These are phyloP conservation scores for Scedosporium dehoogii DNA, from an alignment of 2,329 filamentous ascomycete genomes.

Conservation along the genomic window DNA sequence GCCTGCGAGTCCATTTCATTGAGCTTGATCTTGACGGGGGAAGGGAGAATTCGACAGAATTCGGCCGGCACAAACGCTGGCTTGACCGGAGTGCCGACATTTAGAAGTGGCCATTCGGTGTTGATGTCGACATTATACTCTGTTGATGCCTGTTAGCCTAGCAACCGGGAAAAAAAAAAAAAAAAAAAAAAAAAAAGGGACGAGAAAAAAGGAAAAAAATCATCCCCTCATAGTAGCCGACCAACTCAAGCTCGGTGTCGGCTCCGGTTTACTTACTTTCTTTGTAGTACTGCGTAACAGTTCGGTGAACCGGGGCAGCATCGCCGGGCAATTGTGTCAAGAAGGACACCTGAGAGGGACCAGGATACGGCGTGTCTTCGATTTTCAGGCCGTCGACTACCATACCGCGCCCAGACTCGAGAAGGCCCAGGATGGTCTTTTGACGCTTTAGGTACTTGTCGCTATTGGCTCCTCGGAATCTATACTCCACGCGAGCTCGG, in stretches of 20 bases:
- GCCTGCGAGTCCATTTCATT: slow-evolving; percentile 45
- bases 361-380: neutral
- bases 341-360: neutral
- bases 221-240: too few species aligned
- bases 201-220: too few species aligned
- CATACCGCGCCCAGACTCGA: neutral
- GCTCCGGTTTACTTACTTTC: too few species aligned
- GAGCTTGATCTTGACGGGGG: slow-evolving; percentile 47
- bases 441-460: slow-evolving; percentile 4
- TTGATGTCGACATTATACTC: slow-evolving; percentile 24
- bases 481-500: slow-evolving; percentile 12
- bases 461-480: slow-evolving; percentile 1
- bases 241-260: too few species aligned
- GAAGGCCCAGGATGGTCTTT: slow-evolving; percentile 4
- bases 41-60: slow-evolving; percentile 47
- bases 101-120: slow-evolving; percentile 47
- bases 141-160: slow-evolving; percentile 9
- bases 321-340: neutral
- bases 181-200: too few species aligned
- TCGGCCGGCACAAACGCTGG: slow-evolving; percentile 60
- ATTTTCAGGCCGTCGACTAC: neutral
- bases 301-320: neutral
- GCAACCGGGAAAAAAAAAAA: neutral
- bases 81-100: slow-evolving; percentile 46
- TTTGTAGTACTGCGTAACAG: neutral